phyloP scores from a whole-genome alignment of 2,329 filamentous ascomycete genomes.

The Nemania abortiva region DNA sequence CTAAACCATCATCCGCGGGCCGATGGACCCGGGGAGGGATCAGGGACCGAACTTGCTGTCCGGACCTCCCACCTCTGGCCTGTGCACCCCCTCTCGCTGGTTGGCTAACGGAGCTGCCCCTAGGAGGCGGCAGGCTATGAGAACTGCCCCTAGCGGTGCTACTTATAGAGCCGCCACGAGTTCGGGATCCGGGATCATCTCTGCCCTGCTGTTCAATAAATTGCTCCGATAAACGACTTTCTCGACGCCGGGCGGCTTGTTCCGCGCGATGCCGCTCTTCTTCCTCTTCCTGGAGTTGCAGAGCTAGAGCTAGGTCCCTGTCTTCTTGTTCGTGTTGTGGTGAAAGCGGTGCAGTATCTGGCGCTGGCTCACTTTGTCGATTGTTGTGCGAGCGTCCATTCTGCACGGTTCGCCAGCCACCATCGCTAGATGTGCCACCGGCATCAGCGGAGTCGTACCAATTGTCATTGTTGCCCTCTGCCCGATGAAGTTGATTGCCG shows the following conservation, averaged over 20 bases:
- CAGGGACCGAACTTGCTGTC: conserved; percentile 60
- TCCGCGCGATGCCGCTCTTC: conserved; percentile 78
- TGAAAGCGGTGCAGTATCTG: conserved; percentile 51
- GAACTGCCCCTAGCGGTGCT: conserved; percentile 38
- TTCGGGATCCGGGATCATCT: conserved; percentile 44
- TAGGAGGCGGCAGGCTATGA: conserved; percentile 44
- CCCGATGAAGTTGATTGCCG: conserved; percentile 56
- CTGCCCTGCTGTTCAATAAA: conserved; percentile 75
- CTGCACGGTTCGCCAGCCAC: conserved; percentile 69
- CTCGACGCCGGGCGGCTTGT: conserved; percentile 71
- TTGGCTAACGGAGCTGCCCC: conserved; percentile 45
- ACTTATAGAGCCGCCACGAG: conserved; percentile 42
- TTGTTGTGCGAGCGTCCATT: conserved; percentile 49
- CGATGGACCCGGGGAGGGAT: conserved; percentile 58
- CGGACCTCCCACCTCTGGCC: conserved; percentile 44
- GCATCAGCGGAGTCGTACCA: conserved; percentile 41
- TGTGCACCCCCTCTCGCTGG: conserved; percentile 38
- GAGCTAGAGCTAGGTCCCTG: conserved; percentile 84
- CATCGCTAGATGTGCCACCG: conserved; percentile 48
- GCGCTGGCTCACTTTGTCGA: conserved; percentile 37
- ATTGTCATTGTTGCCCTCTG: conserved; percentile 27
- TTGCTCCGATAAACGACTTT: conserved; percentile 76
- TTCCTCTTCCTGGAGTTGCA: conserved; percentile 96
- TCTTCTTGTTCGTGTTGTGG: conserved; percentile 78
- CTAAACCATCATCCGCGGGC: conserved; percentile 56